Conservation (phyloP, 345 rosid genomes). For the Turnera subulata region DNA sequence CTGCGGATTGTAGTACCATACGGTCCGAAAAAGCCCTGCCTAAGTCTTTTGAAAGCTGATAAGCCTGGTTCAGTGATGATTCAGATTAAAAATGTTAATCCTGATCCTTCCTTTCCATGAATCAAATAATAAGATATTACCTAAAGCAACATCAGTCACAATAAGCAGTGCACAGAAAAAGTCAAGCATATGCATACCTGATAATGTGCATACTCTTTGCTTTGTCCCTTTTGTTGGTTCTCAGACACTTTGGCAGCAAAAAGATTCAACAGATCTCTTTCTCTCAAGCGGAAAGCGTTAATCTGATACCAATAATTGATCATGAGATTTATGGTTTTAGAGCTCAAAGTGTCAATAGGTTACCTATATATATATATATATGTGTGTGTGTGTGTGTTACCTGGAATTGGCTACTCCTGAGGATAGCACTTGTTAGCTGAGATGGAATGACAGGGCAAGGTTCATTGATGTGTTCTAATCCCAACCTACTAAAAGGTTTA, state of each 20-base stretch:
- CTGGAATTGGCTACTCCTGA: slow-evolving; percentile 73
- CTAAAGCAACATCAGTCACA: not conserved
- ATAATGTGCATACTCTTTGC: slow-evolving; percentile 53
- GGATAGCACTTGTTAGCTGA: slow-evolving; percentile 59
- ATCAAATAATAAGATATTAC: no score
- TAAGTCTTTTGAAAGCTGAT: slow-evolving; percentile 82
- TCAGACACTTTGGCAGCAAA: slow-evolving; percentile 63
- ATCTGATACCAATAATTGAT: slow-evolving; percentile 34
- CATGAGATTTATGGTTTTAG: not conserved
- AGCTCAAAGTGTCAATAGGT: slow-evolving; percentile 2
- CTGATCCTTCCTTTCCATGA: no score
- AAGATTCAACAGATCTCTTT: slow-evolving; percentile 71
- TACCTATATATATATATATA: not conserved
- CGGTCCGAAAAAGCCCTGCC: slow-evolving; percentile 87
- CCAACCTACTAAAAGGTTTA: slow-evolving; percentile 59
- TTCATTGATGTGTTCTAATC: slow-evolving; percentile 80
- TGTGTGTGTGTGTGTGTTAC: slow-evolving; percentile 23
- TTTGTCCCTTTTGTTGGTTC: slow-evolving; percentile 60
- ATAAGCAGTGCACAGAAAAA: no score
- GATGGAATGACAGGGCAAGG: slow-evolving; percentile 60
- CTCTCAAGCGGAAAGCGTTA: slow-evolving; percentile 66
- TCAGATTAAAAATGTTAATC: no score
- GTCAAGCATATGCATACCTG: slow-evolving; percentile 43
- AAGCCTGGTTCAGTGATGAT: slow-evolving; percentile 42
- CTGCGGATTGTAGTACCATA: slow-evolving; percentile 51